Conservation (phyloP, 1,284 basidiomycete genomes). For the Boletus albobrunnescens region DNA sequence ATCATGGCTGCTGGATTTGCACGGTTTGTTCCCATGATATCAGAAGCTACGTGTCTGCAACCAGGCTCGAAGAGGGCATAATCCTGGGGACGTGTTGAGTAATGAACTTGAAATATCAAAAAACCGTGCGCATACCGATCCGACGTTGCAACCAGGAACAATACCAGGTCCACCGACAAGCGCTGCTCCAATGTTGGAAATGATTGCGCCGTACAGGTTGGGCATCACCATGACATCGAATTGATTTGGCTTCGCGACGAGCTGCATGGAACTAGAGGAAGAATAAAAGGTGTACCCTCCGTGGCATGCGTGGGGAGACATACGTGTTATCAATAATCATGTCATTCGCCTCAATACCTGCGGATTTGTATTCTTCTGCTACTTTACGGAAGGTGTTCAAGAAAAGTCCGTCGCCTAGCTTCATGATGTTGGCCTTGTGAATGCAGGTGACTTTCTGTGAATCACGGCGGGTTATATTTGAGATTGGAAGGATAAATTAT, state of each 20-base stretch:
- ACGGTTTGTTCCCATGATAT: conserved; percentile 96
- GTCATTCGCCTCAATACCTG: conserved; percentile 91
- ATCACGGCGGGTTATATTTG: conserved; percentile 10
- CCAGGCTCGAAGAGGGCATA: conserved; percentile 99
- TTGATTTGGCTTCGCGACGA: conserved; percentile 91
- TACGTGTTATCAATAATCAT: conserved; percentile 99
- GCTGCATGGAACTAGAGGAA: conserved; percentile 84
- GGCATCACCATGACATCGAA: conserved; percentile 99
- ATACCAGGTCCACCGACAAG: conserved; percentile 97
- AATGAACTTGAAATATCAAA: conserved; percentile 1
- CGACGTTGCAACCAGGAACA: conserved; percentile 98
- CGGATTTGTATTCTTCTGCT: conserved; percentile 92
- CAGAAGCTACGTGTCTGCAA: conserved; percentile 96
- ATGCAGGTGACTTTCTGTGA: conserved; percentile 97
- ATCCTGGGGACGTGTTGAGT: conserved; percentile 51
- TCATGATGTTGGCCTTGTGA: conserved; percentile 99
- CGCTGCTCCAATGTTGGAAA: conserved; percentile 97
- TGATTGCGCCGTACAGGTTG: conserved; percentile 94
- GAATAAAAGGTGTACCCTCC: neutral
- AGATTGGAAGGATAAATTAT: neutral
- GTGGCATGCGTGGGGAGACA: conserved; percentile 27
- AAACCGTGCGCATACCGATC: conserved; percentile 57
- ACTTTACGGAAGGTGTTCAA: conserved; percentile 96
- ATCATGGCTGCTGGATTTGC: conserved; percentile 99
- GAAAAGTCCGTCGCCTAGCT: conserved; percentile 99